Evolutionary conservation across 176 grass and related monocot genomes (phyloP), one percentile per base, ranked within the genome.

Genomic region (Sorghum bicolor): DNA sequence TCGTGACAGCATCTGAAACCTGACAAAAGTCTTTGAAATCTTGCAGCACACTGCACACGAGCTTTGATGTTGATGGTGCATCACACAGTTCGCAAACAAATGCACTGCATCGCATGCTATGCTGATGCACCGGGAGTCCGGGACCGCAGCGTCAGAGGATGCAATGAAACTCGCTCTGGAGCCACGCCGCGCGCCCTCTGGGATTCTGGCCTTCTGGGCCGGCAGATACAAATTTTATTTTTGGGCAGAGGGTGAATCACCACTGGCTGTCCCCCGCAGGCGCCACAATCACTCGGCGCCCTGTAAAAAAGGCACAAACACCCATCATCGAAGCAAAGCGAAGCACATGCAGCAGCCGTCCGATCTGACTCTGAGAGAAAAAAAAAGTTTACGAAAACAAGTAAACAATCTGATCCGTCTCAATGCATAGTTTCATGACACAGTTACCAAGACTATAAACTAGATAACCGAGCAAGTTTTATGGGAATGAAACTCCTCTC

Each of bases 181-280:
- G 44, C 48, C 48, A 52, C 48, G 48, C 16, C 48, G 20, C 48
- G 48, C 48, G 8, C 17, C 14, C 48, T 19, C 47, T 50, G 16
- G 47, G 47, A 50, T 50, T 19, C 16, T 50, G 47, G 47, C 5
- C 40, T 19, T 45, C 43, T 47, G 14, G 44, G 14, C 43, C 43
- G 31, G 3, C 34, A 47, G 44, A 47, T 47, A n/a, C n/a, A 3
- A 16, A 16, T 45, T 45, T 45, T 45, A 45, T 15, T 15, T 45
- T 45, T 45, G 43, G 43, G 13, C 43, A 50, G 16, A 20, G 10
- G 78, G 57, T 17, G 17, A 33, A 47, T 34, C 78, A 76, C 62
- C 71, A 52, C 74, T 25, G 19, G 13, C 40, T 84, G 68, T 79
- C 81, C 67, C 75, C 81, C 30, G 62, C 69, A 31, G n/a, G 34